Evolutionary conservation across 2,329 filamentous ascomycete species (phyloP), one percentile per base, ranked within the genome.

Genomic region (Paraconiothyrium sp.): DNA sequence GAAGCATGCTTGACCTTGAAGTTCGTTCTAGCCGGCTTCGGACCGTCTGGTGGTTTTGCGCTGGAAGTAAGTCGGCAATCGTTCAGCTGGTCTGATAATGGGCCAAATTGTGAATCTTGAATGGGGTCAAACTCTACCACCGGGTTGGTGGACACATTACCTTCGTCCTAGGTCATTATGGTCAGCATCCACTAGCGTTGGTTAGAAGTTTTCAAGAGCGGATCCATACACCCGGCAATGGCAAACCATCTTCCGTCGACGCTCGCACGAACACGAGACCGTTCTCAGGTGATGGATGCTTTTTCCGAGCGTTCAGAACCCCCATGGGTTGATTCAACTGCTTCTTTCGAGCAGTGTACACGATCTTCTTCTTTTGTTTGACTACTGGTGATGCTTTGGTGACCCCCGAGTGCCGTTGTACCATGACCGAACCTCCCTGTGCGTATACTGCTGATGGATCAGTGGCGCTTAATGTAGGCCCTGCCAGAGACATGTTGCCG

Each of bases 241-340:
- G 69, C 13, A 76, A 59, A 49, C 72, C 71, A 64, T 70, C 65
- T 41, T 62, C 65, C 54, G 72, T 71, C n/a, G 71, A 69, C 3
- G 69, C 71, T 55, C 73, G 71, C 30, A 72, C 56, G 27, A 76
- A 54, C 34, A 70, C 60, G 46, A 78, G 74, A 48, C 70, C 63
- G 56, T 71, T 65, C 46, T 72, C 64, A 58, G 72, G 67, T 35
- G 72, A 56, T 20, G 62, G 61, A 52, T 55, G 51, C 62, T 65
- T 68, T 65, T 66, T 71, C 63, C 62, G 66, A 64, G 54, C 65
- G 57, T 49, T 52, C 52, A 46, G 52, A 54, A 48, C 32, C 30
- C 24, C 20, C 49, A 20, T 43, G 44, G 22, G 37, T 34, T 47
- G 56, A 30, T 57, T 24, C 49, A 3, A 22, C 35, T 35, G 47